These are phyloP conservation scores for Gonapodya sp. DNA, from an alignment of 192 early-diverging fungal species.

Conservation along the genomic window DNA sequence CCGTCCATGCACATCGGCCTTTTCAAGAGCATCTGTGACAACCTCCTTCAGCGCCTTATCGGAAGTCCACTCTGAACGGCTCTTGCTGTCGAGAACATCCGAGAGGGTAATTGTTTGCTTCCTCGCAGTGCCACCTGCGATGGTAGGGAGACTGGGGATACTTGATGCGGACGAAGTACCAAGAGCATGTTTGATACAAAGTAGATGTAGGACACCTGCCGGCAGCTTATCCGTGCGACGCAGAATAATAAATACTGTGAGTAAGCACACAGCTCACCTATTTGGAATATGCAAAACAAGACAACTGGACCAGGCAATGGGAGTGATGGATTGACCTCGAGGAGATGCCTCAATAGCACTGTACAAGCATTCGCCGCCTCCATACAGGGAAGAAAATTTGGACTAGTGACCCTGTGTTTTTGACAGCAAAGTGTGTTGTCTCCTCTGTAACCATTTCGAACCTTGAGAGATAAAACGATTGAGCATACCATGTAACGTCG, in stretches of 20 bases:
- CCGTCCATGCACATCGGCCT: background rate
- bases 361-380: background rate
- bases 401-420: background rate
- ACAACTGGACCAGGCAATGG: background rate
- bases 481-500: background rate
- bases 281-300: background rate
- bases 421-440: background rate
- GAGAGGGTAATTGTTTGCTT: background rate
- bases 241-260: too few relatives aligned
- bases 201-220: background rate
- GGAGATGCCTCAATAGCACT: background rate
- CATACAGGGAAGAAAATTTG: background rate
- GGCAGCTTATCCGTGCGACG: too few relatives aligned
- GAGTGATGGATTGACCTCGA: background rate
- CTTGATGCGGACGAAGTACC: background rate
- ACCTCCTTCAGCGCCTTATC: background rate
- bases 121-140: background rate
- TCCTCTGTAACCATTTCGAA: background rate
- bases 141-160: too few relatives aligned
- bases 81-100: background rate
- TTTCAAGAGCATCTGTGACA: background rate
- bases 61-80: background rate
- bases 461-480: too few relatives aligned
- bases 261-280: too few relatives aligned
- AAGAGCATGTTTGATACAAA: background rate